Conservation (phyloP, 768 basidiomycete genomes). For the Russula virescens region DNA sequence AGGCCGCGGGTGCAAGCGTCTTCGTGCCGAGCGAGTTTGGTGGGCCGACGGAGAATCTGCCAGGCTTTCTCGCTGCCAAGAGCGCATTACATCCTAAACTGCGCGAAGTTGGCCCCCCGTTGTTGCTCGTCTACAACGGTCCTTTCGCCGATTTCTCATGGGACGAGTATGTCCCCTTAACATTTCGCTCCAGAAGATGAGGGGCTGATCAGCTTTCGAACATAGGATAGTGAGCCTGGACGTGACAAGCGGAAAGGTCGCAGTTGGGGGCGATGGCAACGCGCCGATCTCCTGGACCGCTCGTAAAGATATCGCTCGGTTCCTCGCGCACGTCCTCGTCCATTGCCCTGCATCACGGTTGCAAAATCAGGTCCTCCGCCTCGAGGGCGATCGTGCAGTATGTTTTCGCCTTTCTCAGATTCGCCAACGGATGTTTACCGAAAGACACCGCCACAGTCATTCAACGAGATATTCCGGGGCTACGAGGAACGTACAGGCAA, state of each 20-base stretch:
- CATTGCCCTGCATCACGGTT: constrained; percentile 19
- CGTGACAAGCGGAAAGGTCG: constrained; percentile 18
- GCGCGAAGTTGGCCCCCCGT: constrained; percentile 21
- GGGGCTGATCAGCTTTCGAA: background rate
- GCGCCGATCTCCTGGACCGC: constrained; percentile 22
- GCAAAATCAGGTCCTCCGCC: constrained; percentile 13
- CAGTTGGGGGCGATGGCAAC: constrained; percentile 21
- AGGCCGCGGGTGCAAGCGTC: constrained; percentile 21
- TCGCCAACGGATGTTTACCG: background rate
- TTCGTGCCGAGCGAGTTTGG: constrained; percentile 30
- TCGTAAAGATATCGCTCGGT: constrained; percentile 23
- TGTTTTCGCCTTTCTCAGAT: background rate
- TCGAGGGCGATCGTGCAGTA: constrained; percentile 23
- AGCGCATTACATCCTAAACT: constrained; percentile 14
- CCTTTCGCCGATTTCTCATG: constrained; percentile 21
- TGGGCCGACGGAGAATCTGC: constrained; percentile 14
- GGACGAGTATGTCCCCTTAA: background rate
- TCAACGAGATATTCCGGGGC: constrained; percentile 23
- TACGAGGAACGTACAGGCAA: constrained; percentile 21
- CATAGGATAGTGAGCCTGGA: constrained; percentile 12
- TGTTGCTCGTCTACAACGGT: constrained; percentile 23
- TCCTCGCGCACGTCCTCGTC: constrained; percentile 24
- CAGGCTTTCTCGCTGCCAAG: constrained; percentile 15
- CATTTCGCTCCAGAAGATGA: background rate
- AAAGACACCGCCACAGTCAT: constrained; percentile 6